phyloP scores from a whole-genome alignment of 1,284 basidiomycete genomes.

The Sporisorium scitamineum region DNA sequence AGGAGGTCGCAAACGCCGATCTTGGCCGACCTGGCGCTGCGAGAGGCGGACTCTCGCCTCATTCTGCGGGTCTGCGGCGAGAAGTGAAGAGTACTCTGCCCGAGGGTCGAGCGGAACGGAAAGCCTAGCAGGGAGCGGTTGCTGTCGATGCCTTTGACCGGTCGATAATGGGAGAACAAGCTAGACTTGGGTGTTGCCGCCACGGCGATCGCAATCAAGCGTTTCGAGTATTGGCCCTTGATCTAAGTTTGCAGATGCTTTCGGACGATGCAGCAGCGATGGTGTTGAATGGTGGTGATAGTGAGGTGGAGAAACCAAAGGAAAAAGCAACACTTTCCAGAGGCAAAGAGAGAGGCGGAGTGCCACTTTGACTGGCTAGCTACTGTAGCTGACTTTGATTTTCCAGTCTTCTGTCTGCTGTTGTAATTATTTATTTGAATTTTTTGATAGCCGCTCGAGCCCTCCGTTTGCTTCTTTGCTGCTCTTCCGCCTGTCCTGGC shows the following conservation, averaged over 20 bases:
- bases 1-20: constrained; percentile 40
- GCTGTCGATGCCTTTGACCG: too few relatives aligned
- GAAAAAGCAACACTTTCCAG: neutral
- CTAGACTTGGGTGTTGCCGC: too few relatives aligned
- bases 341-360: neutral
- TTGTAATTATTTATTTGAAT: neutral
- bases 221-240: neutral
- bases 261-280: neutral
- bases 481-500: neutral
- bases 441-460: constrained; percentile 30
- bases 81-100: neutral
- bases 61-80: constrained; percentile 3
- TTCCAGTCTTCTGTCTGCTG: neutral
- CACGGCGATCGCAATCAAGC: too few relatives aligned
- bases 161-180: too few relatives aligned
- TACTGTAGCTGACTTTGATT: constrained; percentile 4
- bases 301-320: neutral
- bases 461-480: constrained; percentile 2
- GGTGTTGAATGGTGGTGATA: neutral
- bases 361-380: constrained; percentile 3
- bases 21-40: constrained; percentile 24
- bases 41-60: constrained; percentile 24
- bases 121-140: neutral
- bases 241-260: neutral
- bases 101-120: neutral